These are phyloP conservation scores for Colletotrichum sp. DNA, from an alignment of 2,329 filamentous ascomycete species.

Conservation along the genomic window DNA sequence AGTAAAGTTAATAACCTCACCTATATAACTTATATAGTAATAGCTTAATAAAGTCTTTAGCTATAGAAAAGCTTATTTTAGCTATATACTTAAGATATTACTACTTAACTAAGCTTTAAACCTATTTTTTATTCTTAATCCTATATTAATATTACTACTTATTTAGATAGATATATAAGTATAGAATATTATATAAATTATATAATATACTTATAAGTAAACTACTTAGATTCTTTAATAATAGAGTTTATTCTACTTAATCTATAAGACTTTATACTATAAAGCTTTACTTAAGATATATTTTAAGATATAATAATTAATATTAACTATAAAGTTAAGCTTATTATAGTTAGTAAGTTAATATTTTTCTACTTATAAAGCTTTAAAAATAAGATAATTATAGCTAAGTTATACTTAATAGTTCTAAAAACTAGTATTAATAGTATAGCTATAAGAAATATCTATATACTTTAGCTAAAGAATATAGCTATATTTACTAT, in stretches of 20 bases:
- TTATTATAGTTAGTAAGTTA: background rate
- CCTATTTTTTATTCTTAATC: background rate
- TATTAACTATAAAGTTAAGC: background rate
- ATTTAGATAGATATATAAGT: background rate
- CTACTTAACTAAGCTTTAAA: no score
- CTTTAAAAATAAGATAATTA: no score
- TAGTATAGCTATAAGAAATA: no score
- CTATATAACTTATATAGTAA: background rate
- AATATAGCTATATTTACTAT: no score
- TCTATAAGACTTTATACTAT: background rate
- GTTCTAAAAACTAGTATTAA: no score
- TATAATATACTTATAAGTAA: no score
- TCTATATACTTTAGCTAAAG: no score
- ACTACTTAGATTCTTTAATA: background rate
- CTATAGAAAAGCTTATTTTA: no score
- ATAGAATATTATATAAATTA: no score
- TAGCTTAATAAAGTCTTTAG: no score
- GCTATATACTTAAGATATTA: no score
- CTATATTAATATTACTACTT: background rate
- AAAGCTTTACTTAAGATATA: background rate
- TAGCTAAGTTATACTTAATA: no score
- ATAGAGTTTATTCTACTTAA: background rate
- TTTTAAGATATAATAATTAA: background rate
- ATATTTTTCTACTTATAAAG: background rate
- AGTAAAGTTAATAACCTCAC: background rate